Conservation (phyloP, 192 early-diverging fungal genomes). For the Coemansia sp. region DNA sequence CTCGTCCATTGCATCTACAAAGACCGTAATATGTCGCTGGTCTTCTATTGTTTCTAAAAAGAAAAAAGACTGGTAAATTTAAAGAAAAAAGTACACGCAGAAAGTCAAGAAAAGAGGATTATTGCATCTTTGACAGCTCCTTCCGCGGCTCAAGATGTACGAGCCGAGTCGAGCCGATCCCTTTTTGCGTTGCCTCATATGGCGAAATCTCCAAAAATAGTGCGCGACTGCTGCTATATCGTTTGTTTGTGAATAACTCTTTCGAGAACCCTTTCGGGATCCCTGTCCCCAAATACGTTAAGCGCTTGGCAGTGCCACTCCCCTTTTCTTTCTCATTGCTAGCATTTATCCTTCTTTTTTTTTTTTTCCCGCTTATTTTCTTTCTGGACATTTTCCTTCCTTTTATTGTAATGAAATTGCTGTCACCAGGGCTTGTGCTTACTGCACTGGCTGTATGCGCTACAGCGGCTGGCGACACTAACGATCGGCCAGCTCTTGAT, state of each 20-base stretch:
- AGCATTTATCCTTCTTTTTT: constrained; percentile 3
- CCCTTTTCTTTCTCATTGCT: neutral
- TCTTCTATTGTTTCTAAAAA: too few species aligned
- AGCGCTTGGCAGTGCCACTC: neutral
- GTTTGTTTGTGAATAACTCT: neutral
- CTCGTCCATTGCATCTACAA: constrained; percentile 1
- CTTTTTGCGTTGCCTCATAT: too few species aligned
- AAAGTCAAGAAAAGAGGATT: neutral
- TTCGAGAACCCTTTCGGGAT: neutral
- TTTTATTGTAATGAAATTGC: constrained; percentile 9
- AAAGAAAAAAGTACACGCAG: neutral
- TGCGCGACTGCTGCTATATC: too few species aligned
- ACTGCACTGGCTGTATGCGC: constrained; percentile 13
- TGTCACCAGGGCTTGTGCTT: constrained; percentile 3
- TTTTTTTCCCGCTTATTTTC: constrained; percentile 9
- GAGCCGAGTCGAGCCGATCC: neutral
- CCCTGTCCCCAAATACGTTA: constrained; percentile 1
- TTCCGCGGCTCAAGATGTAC: neutral
- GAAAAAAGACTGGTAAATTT: neutral
- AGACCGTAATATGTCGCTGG: neutral
- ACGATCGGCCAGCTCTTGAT: neutral
- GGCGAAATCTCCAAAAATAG: too few species aligned
- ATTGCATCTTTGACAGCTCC: too few species aligned
- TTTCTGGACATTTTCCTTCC: constrained; percentile 7
- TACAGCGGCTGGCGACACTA: neutral